Evolutionary conservation across 768 basidiomycete species (phyloP), one percentile per base, ranked within the genome.

Genomic region (Boletus rubroflammeus): DNA sequence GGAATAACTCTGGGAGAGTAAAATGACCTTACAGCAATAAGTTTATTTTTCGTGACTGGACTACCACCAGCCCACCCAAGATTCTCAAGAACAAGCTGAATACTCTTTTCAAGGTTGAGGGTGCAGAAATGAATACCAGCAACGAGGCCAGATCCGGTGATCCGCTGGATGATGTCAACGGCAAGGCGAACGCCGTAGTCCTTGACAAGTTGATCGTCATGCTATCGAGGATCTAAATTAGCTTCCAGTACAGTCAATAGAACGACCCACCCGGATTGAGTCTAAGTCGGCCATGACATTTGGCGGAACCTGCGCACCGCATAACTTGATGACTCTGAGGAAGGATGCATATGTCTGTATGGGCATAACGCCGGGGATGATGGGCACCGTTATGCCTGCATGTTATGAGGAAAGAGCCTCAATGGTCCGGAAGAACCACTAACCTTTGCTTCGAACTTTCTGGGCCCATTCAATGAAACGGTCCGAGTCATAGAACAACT

Each of bases 281-380:
- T 89, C 83, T 0, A 98, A 74, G 55, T 83, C 83, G 2, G 77
- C 64, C 72, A 86, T 76, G 46, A 96, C 75, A 11, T 74, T 65
- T 3, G 77, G 72, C 0, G 96, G 96, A 17, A 98, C 85, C 21
- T 77, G 77, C 3, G 86, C 83, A 17, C 89, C 88, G 57, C 92
- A 95, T 41, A 99, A 77, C 68, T 95, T 97, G 21, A 87, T 90
- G 62, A 98, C 76, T 43, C 97, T 85, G 42, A 88, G 76, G 73
- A 99, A 98, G 1, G 97, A 97, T 5, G 88, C 83, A 67, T 94
- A 96, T 23, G 91, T 98, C 67, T 98, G 97, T 52, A 99, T 93
- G 0, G 97, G 96, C 94, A 98, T 97, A 51, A 98, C 84, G 11
- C 95, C 93, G 9, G 97, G 93, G 56, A 99, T 87, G 60, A 99